phyloP scores from a whole-genome alignment of 345 rosid genomes.

The Corymbia maculata region DNA sequence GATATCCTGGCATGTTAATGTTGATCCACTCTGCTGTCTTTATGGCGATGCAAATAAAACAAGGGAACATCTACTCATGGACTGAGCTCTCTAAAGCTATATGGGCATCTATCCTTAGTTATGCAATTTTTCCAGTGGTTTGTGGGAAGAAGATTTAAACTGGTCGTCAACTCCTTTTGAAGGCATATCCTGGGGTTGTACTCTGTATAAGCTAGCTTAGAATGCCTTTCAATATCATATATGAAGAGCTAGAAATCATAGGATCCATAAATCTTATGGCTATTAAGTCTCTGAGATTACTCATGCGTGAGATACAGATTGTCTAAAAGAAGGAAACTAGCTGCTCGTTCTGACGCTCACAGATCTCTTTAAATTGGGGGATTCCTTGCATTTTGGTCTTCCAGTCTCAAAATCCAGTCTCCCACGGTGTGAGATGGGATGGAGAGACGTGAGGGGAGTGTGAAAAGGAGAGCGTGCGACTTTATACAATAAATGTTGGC shows the following conservation, averaged over 20 bases:
- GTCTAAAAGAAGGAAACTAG: background rate
- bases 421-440: background rate
- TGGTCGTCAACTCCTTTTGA: background rate
- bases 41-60: background rate
- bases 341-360: background rate
- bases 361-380: background rate
- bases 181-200: background rate
- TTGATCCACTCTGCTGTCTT: background rate
- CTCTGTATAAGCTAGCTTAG: background rate
- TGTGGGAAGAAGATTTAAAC: background rate
- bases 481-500: background rate
- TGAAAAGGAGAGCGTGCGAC: constrained; percentile 5
- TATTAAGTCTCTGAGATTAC: background rate
- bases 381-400: background rate
- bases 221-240: background rate
- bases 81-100: background rate
- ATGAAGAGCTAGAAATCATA: background rate
- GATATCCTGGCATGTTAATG: background rate
- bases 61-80: background rate
- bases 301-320: background rate
- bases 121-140: background rate
- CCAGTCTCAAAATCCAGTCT: background rate
- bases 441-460: background rate
- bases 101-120: background rate
- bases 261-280: background rate